These are phyloP conservation scores for Passalora sequoiae DNA, from an alignment of 2,329 filamentous ascomycete genomes.

Conservation along the genomic window DNA sequence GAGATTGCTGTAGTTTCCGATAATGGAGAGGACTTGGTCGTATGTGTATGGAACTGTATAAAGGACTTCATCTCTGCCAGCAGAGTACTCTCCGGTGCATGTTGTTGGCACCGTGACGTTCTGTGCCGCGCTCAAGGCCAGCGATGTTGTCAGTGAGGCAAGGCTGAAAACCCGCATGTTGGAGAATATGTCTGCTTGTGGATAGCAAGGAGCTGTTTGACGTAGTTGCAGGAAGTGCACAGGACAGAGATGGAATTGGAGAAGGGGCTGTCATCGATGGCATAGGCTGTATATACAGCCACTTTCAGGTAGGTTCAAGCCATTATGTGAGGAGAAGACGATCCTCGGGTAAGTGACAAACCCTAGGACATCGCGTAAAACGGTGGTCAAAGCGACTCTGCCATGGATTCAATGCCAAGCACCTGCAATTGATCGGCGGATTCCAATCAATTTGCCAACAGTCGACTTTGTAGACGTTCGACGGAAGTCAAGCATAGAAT, in stretches of 20 bases:
- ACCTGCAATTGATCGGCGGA: no score
- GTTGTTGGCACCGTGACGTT: constrained; percentile 11
- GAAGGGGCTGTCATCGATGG: neutral
- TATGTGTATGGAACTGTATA: constrained; percentile 25
- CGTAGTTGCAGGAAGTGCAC: no score
- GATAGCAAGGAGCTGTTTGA: no score
- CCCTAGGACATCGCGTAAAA: no score
- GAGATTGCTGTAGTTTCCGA: constrained; percentile 22
- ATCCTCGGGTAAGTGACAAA: neutral
- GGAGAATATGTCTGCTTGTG: neutral
- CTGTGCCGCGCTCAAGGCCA: constrained; percentile 1
- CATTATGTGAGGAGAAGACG: neutral
- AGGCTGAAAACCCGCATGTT: constrained; percentile 8
- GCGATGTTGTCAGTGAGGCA: neutral
- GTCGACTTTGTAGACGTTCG: no score
- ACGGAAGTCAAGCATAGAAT: no score
- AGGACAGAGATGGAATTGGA: neutral
- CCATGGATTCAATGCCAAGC: no score
- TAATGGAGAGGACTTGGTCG: constrained; percentile 19
- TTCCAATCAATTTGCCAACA: no score
- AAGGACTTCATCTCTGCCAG: constrained; percentile 14
- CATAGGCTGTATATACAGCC: neutral
- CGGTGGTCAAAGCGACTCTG: no score
- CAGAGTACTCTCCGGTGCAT: constrained; percentile 15
- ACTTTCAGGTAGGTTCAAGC: neutral